These are phyloP conservation scores for Penicillium fuscoglaucum DNA, from an alignment of 2,329 filamentous ascomycete genomes.

Conservation along the genomic window DNA sequence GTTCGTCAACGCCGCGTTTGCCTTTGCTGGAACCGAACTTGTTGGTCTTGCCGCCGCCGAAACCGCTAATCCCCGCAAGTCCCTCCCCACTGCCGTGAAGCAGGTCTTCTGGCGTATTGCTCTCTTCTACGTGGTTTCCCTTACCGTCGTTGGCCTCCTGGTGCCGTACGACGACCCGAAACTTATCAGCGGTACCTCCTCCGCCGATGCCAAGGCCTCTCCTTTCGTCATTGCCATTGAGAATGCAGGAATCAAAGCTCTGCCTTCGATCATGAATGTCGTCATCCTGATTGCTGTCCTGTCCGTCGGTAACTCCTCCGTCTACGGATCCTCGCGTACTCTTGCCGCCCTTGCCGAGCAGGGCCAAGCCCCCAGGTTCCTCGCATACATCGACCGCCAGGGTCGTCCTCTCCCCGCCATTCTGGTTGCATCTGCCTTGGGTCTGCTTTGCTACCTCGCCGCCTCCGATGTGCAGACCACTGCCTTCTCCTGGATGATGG, in stretches of 20 bases:
- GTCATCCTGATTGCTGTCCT: conserved; percentile 89
- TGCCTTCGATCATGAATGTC: conserved; percentile 90
- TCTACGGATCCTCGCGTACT: conserved; percentile 89
- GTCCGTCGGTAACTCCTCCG: conserved; percentile 86
- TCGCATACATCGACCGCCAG: conserved; percentile 78
- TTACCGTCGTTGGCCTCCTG: conserved; percentile 77
- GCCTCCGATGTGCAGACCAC: conserved; percentile 59
- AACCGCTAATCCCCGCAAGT: conserved; percentile 62
- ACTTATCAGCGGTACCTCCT: conserved; percentile 60
- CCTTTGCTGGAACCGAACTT: conserved; percentile 63
- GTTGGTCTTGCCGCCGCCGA: conserved; percentile 62
- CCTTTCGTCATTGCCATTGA: conserved; percentile 93
- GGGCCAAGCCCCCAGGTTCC: conserved; percentile 72
- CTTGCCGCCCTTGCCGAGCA: conserved; percentile 88
- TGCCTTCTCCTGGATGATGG: conserved; percentile 78
- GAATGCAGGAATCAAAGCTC: conserved; percentile 74
- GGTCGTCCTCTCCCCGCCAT: conserved; percentile 80
- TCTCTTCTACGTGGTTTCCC: conserved; percentile 83
- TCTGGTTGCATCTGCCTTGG: conserved; percentile 63
- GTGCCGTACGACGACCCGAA: conserved; percentile 69
- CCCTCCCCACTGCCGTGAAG: conserved; percentile 81
- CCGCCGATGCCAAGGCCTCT: conserved; percentile 71
- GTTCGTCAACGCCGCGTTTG: conserved; percentile 64
- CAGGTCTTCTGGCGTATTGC: conserved; percentile 95
- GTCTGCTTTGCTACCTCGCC: conserved; percentile 76